Conservation (phyloP, 805 yeast genomes). For the Wickerhamomyces strasburgensis region DNA sequence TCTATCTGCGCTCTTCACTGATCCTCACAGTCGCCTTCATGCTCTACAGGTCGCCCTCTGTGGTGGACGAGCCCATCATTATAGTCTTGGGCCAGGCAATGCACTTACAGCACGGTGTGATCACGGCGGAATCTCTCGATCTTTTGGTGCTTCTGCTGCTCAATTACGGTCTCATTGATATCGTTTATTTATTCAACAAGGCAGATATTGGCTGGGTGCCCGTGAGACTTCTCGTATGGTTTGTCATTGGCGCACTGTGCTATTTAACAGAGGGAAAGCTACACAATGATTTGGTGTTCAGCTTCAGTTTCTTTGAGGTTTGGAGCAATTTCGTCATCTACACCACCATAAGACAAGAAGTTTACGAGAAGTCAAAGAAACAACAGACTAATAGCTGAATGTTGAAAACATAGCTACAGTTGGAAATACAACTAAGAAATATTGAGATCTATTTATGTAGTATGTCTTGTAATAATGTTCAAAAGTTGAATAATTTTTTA, state of each 20-base stretch:
- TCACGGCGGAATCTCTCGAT: neutral
- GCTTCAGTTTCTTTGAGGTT: conserved; percentile 53
- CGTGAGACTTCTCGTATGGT: conserved; percentile 44
- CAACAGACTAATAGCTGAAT: neutral
- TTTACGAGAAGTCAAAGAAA: conserved; percentile 36
- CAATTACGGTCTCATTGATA: conserved; percentile 44
- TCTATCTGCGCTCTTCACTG: conserved; percentile 42
- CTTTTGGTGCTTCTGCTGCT: too few relatives aligned
- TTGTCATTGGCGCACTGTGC: conserved; percentile 44
- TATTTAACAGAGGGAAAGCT: conserved; percentile 41
- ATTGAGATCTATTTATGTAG: too few relatives aligned
- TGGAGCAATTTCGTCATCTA: conserved; percentile 65
- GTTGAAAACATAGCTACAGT: neutral
- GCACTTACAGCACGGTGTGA: conserved; percentile 4
- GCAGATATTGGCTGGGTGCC: conserved; percentile 29
- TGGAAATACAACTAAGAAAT: too few relatives aligned
- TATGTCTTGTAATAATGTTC: too few relatives aligned
- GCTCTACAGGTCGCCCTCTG: conserved; percentile 42
- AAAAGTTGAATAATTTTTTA: conserved; percentile 17
- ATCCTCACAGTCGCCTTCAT: conserved; percentile 40
- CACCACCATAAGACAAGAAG: conserved; percentile 56
- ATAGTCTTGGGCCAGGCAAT: conserved; percentile 56
- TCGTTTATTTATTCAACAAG: conserved; percentile 44
- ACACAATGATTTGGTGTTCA: conserved; percentile 60
- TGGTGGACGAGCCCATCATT: conserved; percentile 42